Evolutionary conservation across 2,329 filamentous ascomycete genomes (phyloP), one percentile per base, ranked within the genome.

Genomic region (Arthrobotrys pseudoclavata): DNA sequence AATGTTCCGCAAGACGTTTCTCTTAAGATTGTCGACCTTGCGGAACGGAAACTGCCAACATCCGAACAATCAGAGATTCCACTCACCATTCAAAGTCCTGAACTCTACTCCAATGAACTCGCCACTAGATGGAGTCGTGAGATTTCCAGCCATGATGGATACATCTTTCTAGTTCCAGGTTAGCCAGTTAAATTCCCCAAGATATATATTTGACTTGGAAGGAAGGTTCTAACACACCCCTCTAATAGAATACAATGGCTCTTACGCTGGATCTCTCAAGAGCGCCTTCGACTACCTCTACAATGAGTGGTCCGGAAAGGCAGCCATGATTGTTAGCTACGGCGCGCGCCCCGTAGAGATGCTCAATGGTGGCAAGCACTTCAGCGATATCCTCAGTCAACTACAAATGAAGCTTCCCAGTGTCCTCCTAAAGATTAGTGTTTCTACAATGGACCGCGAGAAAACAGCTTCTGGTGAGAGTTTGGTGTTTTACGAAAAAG

Each of bases 201-300:
- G 34, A 20, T 57, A 29, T n/a, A 42, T 22, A n/a, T 20, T 24
- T 26, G 0, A 12, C 18, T 42, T 4, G 13, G 50, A 29, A 18
- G 48, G 12, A 52, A 48, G 18, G 37, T 15, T 20, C 60, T 76
- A 70, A 70, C 31, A 67, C 10, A 0, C 12, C 6, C 47, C 40
- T 13, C n/a, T 3, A 37, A 53, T 47, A 76, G 85, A 88, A 81
- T 90, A 90, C 81, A 90, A 90, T 83, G 86, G 83, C 81, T 85
- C 87, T 24, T 83, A 89, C 4, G 84, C 88, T 0, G 88, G 86
- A 0, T 85, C 84, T 5, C 82, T 88, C 60, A 90, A 90, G 84
- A 91, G 90, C 80, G 88, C 89, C 4, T 85, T 91, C 69, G 89
- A 90, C 81, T 90, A 88, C 80, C 84, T 91, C 0, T 86, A 85